Evolutionary conservation across 345 rosid species (phyloP).

Genomic region (Firmiana major): DNA sequence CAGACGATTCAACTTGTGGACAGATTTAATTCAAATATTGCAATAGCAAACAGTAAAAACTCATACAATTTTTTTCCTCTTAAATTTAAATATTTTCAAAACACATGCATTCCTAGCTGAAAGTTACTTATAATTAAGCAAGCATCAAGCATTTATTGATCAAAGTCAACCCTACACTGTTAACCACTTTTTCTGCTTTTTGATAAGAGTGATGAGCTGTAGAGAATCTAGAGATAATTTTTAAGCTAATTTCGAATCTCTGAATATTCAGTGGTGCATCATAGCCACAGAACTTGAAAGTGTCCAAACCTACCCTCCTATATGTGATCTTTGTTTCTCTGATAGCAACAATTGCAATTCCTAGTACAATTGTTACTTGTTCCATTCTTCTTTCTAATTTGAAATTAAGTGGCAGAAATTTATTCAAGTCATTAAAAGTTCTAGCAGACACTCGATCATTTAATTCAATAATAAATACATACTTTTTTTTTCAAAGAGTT

Average conservation of each 20-base stretch:
- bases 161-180: too few species aligned
- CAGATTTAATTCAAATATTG: too few species aligned
- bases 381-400: not conserved
- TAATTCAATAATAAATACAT: not conserved
- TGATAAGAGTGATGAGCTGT: not conserved
- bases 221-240: not conserved
- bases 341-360: not conserved
- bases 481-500: too few species aligned
- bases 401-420: not conserved
- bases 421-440: not conserved
- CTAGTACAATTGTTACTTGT: not conserved
- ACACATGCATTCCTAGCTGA: too few species aligned
- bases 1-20: too few species aligned
- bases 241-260: not conserved
- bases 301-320: not conserved
- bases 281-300: not conserved
- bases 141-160: too few species aligned
- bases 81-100: too few species aligned
- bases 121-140: too few species aligned
- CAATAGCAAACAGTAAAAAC: too few species aligned
- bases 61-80: too few species aligned
- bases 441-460: not conserved
- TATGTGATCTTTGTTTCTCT: not conserved
- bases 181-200: too few species aligned
- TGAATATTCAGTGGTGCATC: not conserved